Evolutionary conservation across 306 rosid genomes (phyloP).

Genomic region (Dalbergia cochinchinensis): DNA sequence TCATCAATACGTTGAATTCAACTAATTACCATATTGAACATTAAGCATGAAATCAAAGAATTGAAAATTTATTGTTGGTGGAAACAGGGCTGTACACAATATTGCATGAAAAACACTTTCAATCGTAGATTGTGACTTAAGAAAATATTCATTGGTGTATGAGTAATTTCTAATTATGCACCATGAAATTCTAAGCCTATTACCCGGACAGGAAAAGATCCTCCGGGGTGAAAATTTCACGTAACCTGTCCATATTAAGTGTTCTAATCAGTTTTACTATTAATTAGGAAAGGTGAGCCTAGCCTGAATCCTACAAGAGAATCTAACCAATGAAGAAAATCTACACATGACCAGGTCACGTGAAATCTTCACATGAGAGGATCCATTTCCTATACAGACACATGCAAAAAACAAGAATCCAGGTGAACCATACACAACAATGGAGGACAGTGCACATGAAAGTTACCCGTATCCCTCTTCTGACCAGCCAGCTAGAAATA

Average conservation of each 20-base stretch:
- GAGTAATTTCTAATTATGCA: background rate
- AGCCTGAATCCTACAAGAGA: no score
- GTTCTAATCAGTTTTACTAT: no score
- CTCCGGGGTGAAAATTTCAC: no score
- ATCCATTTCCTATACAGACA: background rate
- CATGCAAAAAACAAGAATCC: background rate
- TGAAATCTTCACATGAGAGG: no score
- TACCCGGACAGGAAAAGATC: no score
- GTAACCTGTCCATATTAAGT: no score
- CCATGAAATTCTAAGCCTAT: no score
- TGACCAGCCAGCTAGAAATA: constrained; percentile 93
- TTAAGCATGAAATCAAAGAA: background rate
- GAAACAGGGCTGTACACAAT: constrained; percentile 7
- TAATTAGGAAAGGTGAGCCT: no score
- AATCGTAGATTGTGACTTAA: background rate
- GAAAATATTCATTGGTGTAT: constrained; percentile 6
- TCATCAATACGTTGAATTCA: constrained; percentile 16
- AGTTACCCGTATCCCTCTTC: constrained; percentile 97
- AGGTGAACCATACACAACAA: constrained; percentile 19
- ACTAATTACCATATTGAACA: constrained; percentile 3
- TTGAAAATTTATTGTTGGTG: background rate
- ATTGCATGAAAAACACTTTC: constrained; percentile 7
- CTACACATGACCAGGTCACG: no score
- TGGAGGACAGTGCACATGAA: constrained; percentile 12
- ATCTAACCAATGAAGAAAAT: no score